Percentiles rank a stretch among this genome's conserved stretches.
Evolutionary conservation across 208 protist species (phyloP).

Genomic region (Acanthamoeba royreba): DNA sequence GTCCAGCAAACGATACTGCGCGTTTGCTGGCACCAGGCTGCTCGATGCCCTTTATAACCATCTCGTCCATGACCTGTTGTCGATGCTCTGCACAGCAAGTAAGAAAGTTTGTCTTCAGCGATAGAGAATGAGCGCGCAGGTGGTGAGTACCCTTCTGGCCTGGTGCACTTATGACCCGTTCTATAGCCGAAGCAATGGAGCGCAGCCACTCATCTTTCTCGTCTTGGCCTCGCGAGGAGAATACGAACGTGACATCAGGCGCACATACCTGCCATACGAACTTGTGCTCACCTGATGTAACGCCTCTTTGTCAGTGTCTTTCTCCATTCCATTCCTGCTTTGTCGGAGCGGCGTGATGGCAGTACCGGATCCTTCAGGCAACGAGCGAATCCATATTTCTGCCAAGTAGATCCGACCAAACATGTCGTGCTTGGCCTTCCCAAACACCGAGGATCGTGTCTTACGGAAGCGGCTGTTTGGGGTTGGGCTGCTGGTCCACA

Average conservation of each 20-base stretch:
- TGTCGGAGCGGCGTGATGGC: background rate
- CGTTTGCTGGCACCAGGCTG: too few species aligned
- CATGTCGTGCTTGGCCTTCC: background rate
- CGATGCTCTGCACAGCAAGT: too few species aligned
- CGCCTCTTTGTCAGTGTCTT: background rate
- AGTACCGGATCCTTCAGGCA: background rate
- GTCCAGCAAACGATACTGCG: too few species aligned
- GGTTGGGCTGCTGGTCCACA: background rate
- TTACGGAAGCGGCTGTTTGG: background rate
- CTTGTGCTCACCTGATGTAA: background rate
- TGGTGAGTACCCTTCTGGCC: too few species aligned
- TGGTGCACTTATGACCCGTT: too few species aligned
- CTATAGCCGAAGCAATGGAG: too few species aligned
- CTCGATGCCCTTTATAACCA: too few species aligned
- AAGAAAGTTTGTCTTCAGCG: too few species aligned
- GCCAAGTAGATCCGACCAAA: background rate
- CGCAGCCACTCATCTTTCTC: too few species aligned
- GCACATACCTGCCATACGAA: background rate
- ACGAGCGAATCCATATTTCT: background rate
- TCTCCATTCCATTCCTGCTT: background rate
- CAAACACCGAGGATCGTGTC: background rate
- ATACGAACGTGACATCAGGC: background rate
- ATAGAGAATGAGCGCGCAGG: too few species aligned
- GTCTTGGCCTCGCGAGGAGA: background rate
- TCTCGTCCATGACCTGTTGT: too few species aligned